Evolutionary conservation across 2,329 filamentous ascomycete species (phyloP), one percentile per base, ranked within the genome.

Genomic region (Aspergillus terreus): DNA sequence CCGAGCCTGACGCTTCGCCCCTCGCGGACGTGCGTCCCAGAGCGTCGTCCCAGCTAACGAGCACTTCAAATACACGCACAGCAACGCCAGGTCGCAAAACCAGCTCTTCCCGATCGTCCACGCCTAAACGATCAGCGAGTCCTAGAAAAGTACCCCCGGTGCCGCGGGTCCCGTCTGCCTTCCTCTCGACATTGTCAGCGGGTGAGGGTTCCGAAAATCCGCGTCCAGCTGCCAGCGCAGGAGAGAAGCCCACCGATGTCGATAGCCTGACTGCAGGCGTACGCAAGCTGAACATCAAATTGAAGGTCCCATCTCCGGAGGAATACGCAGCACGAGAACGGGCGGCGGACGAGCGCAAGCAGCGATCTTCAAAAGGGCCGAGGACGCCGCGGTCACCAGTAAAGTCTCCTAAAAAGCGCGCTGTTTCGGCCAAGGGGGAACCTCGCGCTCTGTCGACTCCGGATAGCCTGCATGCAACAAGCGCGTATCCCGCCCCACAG

Each of bases 231-330:
- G 32, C 52, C 7, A 30, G 15, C 11, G 38, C 32, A 10, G 50
- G 50, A 5, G 35, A 33, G 9, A 27, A 32, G 33, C 23, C 52
- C 55, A 48, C 69, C 14, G 73, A 76, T 30, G 63, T 83, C 42
- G 80, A 83, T 42, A 71, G 69, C 15, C 64, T 84, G 23, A 72
- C 79, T 1, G 72, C 75, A 3, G 79, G 78, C 4, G 64, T 84
- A 54, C 80, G 80, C 61, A 78, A 78, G 25, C 64, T 76, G 54
- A 74, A 66, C 48, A 79, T 85, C 49, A 84, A 81, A 19, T 63
- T 86, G 44, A 83, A 82, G 55, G 71, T 84, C 47, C 80, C 80
- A 0, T 74, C 79, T 0, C 76, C 76, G 19, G 81, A 84, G 60
- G 81, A 84, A 60, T 74, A 83, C 53, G 78, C 82, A 25, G 74